Base-by-base conservation (phyloP, 169 alveolate genomes). In the Eimeria mitis region DNA sequence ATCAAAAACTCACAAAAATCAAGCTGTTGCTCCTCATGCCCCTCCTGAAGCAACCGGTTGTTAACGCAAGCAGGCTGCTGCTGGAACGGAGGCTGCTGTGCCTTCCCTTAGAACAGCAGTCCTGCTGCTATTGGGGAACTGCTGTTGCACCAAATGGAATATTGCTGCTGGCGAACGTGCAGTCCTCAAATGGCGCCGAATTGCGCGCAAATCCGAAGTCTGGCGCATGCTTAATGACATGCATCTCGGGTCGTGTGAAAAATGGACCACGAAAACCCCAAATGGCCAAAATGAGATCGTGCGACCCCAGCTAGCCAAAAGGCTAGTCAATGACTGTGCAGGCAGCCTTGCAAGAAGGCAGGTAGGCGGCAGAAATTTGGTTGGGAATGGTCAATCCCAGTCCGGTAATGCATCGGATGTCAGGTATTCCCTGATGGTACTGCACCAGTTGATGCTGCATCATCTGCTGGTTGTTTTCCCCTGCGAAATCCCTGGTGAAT, bases 361-460 rank as follows among this genome's bases (percentile, higher is more conserved):
- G 61, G 44, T 54, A 42, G 89, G 89, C 89, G 65, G 89, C 89
- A 81, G 89, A 81, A 81, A 81, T 81, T 81, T 56, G 89, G 49
- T 81, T 68, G 89, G 89, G 70, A 81, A 81, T 56, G 70, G 89
- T 81, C 68, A 49, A 49, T 81, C 89, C 89, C 89, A 81, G 44
- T 54, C 89, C 89, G 73, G 65, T 28, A 28, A 81, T 54, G 89
- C 70, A 81, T 28, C 71, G 71, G 73, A 11, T 81, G 44, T 81
- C 89, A 49, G 89, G 89, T 81, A 81, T 31, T 81, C 89, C 88
- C 89, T 81, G 89, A 81, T 81, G 71, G 73, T 52, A 54, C 52
- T 52, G 89, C 89, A 52, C 89, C 70, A 52, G 70, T 81, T 49
- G 89, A 81, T 81, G 70, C 89, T 25, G 40, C 89, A 54, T 47